phyloP scores from a whole-genome alignment of 495 filamentous ascomycete species.

The Ascodesmis nigricans region DNA sequence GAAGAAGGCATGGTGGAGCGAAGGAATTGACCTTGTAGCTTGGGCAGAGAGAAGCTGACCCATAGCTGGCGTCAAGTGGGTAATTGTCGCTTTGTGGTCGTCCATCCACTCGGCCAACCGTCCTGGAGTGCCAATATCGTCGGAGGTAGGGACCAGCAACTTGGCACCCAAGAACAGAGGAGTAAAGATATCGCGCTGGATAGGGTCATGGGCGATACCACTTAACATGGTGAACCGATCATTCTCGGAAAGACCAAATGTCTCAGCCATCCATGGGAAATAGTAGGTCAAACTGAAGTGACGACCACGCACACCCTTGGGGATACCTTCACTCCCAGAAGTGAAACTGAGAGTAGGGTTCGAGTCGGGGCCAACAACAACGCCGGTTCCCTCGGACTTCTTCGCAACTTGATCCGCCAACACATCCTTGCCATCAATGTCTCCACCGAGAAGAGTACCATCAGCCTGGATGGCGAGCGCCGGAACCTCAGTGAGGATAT shows the following conservation, averaged over 20 bases:
- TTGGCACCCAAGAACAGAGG: constrained; percentile 73
- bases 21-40: constrained; percentile 51
- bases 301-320: constrained; percentile 72
- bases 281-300: constrained; percentile 80
- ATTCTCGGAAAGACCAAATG: constrained; percentile 48
- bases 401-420: constrained; percentile 32
- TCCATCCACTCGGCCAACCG: constrained; percentile 81
- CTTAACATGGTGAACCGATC: constrained; percentile 69
- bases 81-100: constrained; percentile 54
- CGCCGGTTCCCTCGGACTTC: constrained; percentile 38
- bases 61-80: constrained; percentile 89
- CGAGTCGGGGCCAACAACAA: constrained; percentile 77
- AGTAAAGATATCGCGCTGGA: constrained; percentile 85
- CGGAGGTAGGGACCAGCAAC: constrained; percentile 57
- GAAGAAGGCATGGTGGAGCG: constrained; percentile 67
- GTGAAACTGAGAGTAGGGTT: constrained; percentile 70
- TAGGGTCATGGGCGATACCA: constrained; percentile 76
- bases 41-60: constrained; percentile 86
- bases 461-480: constrained; percentile 50
- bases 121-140: constrained; percentile 66
- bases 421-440: constrained; percentile 40
- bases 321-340: constrained; percentile 60
- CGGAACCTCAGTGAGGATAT: constrained; percentile 56
- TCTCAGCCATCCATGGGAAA: constrained; percentile 78
- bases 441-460: constrained; percentile 51